Evolutionary conservation across 352 stramenopile genomes (phyloP), one percentile per base, ranked within the genome.

Genomic region (Nothophytophthora sp.): DNA sequence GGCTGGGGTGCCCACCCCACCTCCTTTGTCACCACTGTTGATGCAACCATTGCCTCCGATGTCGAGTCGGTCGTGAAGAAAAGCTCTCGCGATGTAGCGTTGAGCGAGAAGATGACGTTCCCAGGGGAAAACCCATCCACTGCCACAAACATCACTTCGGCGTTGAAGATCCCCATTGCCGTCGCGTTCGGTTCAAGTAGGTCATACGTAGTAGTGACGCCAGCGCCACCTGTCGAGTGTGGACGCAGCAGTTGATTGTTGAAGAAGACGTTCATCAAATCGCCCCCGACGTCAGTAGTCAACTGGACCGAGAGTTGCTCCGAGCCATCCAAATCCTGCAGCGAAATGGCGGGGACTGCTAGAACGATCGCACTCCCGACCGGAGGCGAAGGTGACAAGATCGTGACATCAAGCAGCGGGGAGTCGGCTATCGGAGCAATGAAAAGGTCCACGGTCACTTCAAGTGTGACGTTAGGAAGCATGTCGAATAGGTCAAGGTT

Each of bases 321-420:
- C 9, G 50, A 66, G 0, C 55, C 55, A 49, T 70, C 61, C 30
- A 58, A 24, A 34, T 67, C 61, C 12, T 42, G 38, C 6, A 70
- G 18, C 10, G 34, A 42, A 13, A 70, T 57, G 19, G 3, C 16
- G 10, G 27, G 27, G 3, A 66, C 33, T 12, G 32, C 46, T 13
- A 70, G 1, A 5, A 67, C 20, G 10, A 62, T 43, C 6, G 55
- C 49, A 2, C 33, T 55, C 19, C 52, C 56, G 3, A 32, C 1
- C 11, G 12, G 10, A 6, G 49, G 30, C n/a, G n/a, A n/a, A 3
- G 19, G 2, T 13, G 24, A 23, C 0, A 40, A 32, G 23, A 63
- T 7, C 8, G 16, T 44, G 11, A 27, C 34, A 19, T 50, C 33
- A 13, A 66, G 10, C 5, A 45, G 8, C 10, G 60, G 60, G 3